A percentile compares a stretch with the other conserved stretches of the same genome.
These are phyloP conservation scores for Zoysia pacifica DNA, from an alignment of 176 grass and related monocot species.

Conservation along the genomic window DNA sequence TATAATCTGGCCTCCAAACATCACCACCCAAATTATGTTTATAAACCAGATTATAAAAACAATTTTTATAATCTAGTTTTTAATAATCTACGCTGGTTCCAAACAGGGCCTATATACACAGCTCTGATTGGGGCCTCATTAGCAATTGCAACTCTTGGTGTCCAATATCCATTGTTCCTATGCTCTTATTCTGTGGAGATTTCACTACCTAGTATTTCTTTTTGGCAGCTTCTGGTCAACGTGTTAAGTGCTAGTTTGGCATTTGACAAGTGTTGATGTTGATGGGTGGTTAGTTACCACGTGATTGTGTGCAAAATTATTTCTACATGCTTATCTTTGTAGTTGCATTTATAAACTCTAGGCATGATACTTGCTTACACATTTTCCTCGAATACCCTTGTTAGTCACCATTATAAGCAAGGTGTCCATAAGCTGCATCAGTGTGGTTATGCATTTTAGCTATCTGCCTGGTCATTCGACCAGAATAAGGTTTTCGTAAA, in stretches of 20 bases:
- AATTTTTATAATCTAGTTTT: too few relatives aligned
- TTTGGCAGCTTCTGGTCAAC: not conserved
- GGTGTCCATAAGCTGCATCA: not conserved
- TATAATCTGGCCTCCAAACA: too few relatives aligned
- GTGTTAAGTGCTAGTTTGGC: not conserved
- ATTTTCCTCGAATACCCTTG: not conserved
- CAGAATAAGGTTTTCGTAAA: not conserved
- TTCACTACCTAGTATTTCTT: slow-evolving; percentile 1
- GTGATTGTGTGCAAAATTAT: not conserved
- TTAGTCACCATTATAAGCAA: not conserved
- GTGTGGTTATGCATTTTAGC: not conserved
- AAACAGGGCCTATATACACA: too few relatives aligned
- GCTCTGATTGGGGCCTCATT: not conserved
- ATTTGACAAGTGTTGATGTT: not conserved
- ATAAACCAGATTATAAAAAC: too few relatives aligned
- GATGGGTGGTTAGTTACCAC: not conserved
- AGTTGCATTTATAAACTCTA: not conserved
- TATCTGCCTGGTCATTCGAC: not conserved
- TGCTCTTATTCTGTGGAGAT: not conserved
- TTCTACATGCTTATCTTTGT: not conserved
- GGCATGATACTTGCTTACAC: not conserved
- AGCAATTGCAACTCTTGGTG: not conserved
- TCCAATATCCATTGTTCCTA: not conserved
- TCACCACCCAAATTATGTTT: too few relatives aligned
- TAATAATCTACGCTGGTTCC: too few relatives aligned